Percentiles rank a stretch among this genome's conserved stretches.
Conservation (phyloP, 352 stramenopile genomes). For the Pythium oligandrum region DNA sequence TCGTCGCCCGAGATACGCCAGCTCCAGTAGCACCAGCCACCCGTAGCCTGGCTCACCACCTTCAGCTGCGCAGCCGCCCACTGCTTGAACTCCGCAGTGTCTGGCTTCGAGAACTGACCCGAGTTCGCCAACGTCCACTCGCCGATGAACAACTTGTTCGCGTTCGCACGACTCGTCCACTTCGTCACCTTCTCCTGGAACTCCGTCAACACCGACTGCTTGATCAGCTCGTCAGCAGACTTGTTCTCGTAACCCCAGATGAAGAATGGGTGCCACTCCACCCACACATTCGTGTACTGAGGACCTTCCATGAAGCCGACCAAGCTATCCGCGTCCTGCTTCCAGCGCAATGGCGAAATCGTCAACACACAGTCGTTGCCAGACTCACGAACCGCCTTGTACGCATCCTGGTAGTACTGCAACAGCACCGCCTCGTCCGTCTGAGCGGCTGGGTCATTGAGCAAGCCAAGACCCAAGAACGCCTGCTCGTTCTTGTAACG, state of each 20-base stretch:
- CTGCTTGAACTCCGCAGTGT: too few relatives aligned
- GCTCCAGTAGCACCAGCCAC: constrained; percentile 3
- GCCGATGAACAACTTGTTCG: constrained; percentile 23
- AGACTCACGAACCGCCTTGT: too few relatives aligned
- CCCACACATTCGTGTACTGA: background rate
- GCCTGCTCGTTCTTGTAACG: constrained; percentile 11
- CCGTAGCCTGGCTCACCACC: too few relatives aligned
- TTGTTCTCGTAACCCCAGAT: constrained; percentile 11
- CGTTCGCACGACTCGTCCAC: constrained; percentile 11
- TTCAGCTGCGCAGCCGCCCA: constrained; percentile 10
- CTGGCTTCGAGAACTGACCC: constrained; percentile 13
- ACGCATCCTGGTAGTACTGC: constrained; percentile 8
- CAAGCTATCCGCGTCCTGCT: too few relatives aligned
- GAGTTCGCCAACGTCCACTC: constrained; percentile 22
- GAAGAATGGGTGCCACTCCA: too few relatives aligned
- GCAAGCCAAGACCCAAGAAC: constrained; percentile 20
- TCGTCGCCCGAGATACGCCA: constrained; percentile 17
- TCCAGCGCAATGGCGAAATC: too few relatives aligned
- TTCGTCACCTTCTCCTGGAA: too few relatives aligned
- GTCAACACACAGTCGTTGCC: constrained; percentile 25
- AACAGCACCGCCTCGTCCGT: constrained; percentile 1
- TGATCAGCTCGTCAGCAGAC: background rate
- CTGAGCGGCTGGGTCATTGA: constrained; percentile 5
- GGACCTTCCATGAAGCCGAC: too few relatives aligned
- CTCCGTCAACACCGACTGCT: background rate